Percentiles rank a stretch among this genome's conserved stretches.
Conservation (phyloP, 1,139 yeast species). For the Yamadazyma siamensis region DNA sequence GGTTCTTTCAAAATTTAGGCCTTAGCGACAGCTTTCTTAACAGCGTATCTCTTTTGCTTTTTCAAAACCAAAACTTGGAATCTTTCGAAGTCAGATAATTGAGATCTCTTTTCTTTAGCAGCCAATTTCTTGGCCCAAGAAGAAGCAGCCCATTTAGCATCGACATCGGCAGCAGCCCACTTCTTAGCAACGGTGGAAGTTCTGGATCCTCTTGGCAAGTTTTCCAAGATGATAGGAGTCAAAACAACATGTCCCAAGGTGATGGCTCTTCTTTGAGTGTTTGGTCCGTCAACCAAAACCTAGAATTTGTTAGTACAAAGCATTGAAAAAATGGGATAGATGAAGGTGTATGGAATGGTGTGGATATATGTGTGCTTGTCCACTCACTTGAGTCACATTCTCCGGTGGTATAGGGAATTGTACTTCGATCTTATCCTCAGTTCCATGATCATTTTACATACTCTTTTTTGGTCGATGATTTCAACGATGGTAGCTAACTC, state of each 20-base stretch:
- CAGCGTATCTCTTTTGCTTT: constrained; percentile 95
- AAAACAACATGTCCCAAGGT: constrained; percentile 76
- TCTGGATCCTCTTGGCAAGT: constrained; percentile 93
- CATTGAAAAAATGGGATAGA: constrained; percentile 5
- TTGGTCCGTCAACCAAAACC: constrained; percentile 97
- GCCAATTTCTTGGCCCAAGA: constrained; percentile 98
- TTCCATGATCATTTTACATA: no score
- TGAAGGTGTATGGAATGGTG: not conserved
- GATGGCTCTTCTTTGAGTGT: constrained; percentile 90
- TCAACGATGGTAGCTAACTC: constrained; percentile 90
- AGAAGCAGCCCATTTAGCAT: constrained; percentile 88
- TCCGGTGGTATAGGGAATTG: not conserved
- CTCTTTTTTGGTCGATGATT: constrained; percentile 99
- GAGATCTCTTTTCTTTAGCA: constrained; percentile 87
- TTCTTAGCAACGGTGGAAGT: constrained; percentile 82
- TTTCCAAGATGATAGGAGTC: constrained; percentile 84
- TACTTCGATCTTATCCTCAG: not conserved
- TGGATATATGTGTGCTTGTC: no score
- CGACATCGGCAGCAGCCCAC: constrained; percentile 90
- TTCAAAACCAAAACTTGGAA: constrained; percentile 97
- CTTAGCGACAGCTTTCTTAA: constrained; percentile 80
- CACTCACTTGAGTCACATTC: not conserved
- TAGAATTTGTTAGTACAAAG: constrained; percentile 38
- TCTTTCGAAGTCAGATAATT: constrained; percentile 96
- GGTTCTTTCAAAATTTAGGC: constrained; percentile 50